phyloP scores from a whole-genome alignment of 768 basidiomycete genomes.

The Suillus alpinus region DNA sequence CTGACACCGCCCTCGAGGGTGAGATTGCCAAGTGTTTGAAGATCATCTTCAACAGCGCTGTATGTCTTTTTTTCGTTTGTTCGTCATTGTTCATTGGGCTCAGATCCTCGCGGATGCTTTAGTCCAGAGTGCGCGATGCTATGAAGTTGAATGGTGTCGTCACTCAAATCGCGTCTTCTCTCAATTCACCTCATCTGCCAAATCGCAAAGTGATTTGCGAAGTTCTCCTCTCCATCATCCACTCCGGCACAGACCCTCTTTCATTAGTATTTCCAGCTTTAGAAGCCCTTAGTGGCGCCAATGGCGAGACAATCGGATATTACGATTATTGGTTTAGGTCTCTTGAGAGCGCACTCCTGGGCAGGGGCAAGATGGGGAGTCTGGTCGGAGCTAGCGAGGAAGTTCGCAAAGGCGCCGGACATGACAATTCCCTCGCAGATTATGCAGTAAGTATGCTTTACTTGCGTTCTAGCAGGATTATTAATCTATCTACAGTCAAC shows the following conservation, averaged over 20 bases:
- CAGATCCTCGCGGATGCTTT: constrained; percentile 12
- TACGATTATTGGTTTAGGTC: constrained; percentile 92
- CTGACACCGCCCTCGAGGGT: constrained; percentile 74
- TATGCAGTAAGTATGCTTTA: constrained; percentile 65
- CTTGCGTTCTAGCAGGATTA: background rate
- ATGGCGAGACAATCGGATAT: constrained; percentile 53
- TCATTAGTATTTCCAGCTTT: constrained; percentile 73
- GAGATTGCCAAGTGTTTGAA: constrained; percentile 88
- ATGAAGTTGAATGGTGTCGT: constrained; percentile 71
- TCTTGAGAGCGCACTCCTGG: constrained; percentile 70
- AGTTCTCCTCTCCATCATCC: constrained; percentile 69
- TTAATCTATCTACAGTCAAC: constrained; percentile 42
- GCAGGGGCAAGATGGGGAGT: constrained; percentile 93
- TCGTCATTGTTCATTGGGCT: background rate
- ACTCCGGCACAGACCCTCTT: constrained; percentile 61
- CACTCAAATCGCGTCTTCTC: constrained; percentile 74
- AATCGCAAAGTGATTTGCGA: constrained; percentile 80
- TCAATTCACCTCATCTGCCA: constrained; percentile 77
- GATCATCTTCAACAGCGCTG: constrained; percentile 70
- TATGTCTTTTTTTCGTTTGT: constrained; percentile 26
- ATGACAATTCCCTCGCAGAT: constrained; percentile 72
- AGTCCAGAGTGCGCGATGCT: constrained; percentile 72
- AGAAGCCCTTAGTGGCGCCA: constrained; percentile 66
- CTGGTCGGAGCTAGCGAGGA: constrained; percentile 94
- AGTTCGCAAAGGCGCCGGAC: constrained; percentile 62